A percentile compares a stretch with the other conserved stretches of the same genome.
phyloP scores from a whole-genome alignment of 208 protist species.

The Wallacemonas sp. region DNA sequence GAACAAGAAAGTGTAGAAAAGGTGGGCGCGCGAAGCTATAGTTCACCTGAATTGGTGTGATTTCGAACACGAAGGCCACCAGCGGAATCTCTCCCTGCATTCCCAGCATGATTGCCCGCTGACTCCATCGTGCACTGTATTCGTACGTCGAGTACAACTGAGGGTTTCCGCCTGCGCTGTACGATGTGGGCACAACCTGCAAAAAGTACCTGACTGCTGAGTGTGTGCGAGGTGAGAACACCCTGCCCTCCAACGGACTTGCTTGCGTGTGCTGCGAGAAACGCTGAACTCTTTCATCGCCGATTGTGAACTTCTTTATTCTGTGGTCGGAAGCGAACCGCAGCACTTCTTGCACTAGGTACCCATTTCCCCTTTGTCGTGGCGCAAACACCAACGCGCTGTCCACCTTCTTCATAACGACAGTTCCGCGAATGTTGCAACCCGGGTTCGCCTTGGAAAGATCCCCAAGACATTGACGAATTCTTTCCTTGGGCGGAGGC shows the following conservation, averaged over 20 bases:
- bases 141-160: constrained; percentile 46
- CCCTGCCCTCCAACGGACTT: constrained; percentile 41
- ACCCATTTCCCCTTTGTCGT: constrained; percentile 19
- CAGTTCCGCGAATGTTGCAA: constrained; percentile 69
- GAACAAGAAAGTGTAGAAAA: constrained; percentile 68
- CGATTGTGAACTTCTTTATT: constrained; percentile 72
- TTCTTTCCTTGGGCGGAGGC: constrained; percentile 21
- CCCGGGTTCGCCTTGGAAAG: constrained; percentile 47
- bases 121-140: constrained; percentile 57
- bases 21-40: constrained; percentile 68
- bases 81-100: constrained; percentile 37
- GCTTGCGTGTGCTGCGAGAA: constrained; percentile 53
- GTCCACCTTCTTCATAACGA: constrained; percentile 79
- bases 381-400: constrained; percentile 80
- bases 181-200: constrained; percentile 71
- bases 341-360: constrained; percentile 43
- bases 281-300: constrained; percentile 46
- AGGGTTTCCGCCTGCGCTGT: constrained; percentile 19
- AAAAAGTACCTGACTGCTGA: constrained; percentile 57
- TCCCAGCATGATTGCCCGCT: constrained; percentile 23
- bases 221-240: constrained; percentile 16
- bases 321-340: constrained; percentile 53
- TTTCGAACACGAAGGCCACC: constrained; percentile 58
- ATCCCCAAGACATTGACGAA: constrained; percentile 68
- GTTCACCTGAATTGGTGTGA: constrained; percentile 67